phyloP scores from a whole-genome alignment of 768 basidiomycete genomes.

The Tylopilus balloui region DNA sequence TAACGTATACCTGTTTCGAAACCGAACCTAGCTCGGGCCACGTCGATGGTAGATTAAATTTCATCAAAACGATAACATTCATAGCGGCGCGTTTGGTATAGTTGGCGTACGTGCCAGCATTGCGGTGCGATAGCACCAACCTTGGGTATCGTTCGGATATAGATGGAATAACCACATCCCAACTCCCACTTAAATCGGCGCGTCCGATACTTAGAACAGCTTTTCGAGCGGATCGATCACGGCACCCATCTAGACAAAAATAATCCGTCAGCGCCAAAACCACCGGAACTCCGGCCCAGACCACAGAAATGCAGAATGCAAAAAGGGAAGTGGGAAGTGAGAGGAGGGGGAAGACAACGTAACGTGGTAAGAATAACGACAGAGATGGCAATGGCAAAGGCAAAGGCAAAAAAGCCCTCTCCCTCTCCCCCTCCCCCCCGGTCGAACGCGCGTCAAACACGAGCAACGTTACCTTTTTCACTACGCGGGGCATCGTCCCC shows the following conservation, averaged over 20 bases:
- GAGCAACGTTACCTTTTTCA: slow-evolving; percentile 64
- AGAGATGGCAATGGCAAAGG: background rate
- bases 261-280: slow-evolving; percentile 1
- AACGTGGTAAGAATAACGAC: background rate
- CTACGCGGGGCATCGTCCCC: slow-evolving; percentile 78
- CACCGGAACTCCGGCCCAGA: background rate
- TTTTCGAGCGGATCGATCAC: slow-evolving; percentile 70
- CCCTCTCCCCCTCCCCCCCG: too few species aligned
- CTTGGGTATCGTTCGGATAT: slow-evolving; percentile 4
- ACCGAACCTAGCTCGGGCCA: background rate
- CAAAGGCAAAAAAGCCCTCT: too few species aligned
- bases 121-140: background rate
- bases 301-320: background rate
- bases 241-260: slow-evolving; percentile 52
- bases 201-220: slow-evolving; percentile 26
- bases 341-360: too few species aligned
- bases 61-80: background rate
- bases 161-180: background rate
- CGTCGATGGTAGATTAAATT: background rate
- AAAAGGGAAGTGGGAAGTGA: too few species aligned
- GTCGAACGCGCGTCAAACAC: too few species aligned
- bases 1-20: background rate
- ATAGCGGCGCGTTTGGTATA: background rate
- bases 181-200: too few species aligned
- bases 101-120: background rate